Conservation (phyloP, 2,329 filamentous ascomycete species). For the Calonectria ilicicola region DNA sequence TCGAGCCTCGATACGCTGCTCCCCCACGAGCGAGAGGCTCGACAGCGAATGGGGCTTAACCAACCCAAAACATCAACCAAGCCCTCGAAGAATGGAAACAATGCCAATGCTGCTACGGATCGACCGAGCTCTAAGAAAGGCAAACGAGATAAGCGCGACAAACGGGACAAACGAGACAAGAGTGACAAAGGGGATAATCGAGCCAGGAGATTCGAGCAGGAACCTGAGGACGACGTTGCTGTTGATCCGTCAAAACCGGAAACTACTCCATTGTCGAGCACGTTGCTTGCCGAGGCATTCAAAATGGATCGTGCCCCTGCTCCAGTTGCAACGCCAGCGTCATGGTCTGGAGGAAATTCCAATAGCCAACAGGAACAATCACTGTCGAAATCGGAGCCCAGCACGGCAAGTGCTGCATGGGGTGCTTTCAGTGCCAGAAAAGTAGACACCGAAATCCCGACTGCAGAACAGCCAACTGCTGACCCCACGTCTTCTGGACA, state of each 20-base stretch:
- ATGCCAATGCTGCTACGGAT: not conserved
- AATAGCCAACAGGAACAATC: not conserved
- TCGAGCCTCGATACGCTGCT: slow-evolving; percentile 42
- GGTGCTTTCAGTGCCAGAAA: slow-evolving; percentile 39
- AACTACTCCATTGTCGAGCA: slow-evolving; percentile 37
- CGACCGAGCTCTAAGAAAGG: not conserved
- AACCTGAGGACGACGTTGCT: slow-evolving; percentile 13
- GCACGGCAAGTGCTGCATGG: slow-evolving; percentile 27
- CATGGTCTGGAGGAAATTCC: slow-evolving; percentile 37
- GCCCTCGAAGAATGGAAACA: slow-evolving; percentile 14
- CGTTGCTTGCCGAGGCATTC: slow-evolving; percentile 49
- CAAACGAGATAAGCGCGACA: not conserved
- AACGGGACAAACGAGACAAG: slow-evolving; percentile 9
- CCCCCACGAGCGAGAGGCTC: slow-evolving; percentile 54
- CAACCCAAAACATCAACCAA: slow-evolving; percentile 28
- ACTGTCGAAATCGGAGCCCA: not conserved
- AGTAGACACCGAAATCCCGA: slow-evolving; percentile 35
- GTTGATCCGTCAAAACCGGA: slow-evolving; percentile 18
- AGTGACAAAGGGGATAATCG: slow-evolving; percentile 11
- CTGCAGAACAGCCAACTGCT: not conserved
- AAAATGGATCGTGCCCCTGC: slow-evolving; percentile 43
- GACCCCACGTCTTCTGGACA: not conserved
- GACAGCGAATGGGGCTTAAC: slow-evolving; percentile 40
- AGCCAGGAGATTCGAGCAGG: not conserved
- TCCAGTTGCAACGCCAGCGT: slow-evolving; percentile 40